These are phyloP conservation scores for Kwoniella sp. DNA, from an alignment of 768 basidiomycete species.

Conservation along the genomic window DNA sequence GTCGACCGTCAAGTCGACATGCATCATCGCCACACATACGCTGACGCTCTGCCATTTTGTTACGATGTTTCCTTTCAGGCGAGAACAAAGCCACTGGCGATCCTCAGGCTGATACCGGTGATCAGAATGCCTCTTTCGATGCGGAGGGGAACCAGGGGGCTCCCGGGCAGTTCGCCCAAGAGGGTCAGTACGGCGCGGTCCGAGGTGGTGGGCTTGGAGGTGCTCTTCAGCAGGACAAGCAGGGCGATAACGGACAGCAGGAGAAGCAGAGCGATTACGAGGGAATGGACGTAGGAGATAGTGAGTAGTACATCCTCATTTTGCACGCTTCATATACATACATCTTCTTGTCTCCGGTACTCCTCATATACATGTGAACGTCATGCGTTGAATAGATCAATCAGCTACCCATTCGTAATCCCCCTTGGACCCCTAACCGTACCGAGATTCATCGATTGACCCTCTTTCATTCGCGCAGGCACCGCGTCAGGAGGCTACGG, in stretches of 20 bases:
- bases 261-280: slow-evolving; percentile 24
- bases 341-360: too few species aligned
- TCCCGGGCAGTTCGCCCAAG: slow-evolving; percentile 32
- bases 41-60: not conserved
- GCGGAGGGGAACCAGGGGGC: slow-evolving; percentile 29
- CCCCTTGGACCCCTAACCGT: too few species aligned
- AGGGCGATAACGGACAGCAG: not conserved
- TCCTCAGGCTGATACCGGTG: slow-evolving; percentile 11
- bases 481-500: slow-evolving; percentile 47
- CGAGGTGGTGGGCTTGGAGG: slow-evolving; percentile 31
- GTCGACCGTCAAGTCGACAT: too few species aligned
- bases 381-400: too few species aligned
- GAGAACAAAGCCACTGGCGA: slow-evolving; percentile 21
- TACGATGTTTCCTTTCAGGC: not conserved
- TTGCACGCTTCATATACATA: too few species aligned
- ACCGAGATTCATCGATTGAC: too few species aligned
- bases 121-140: slow-evolving; percentile 21
- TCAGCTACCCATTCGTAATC: too few species aligned
- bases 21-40: not conserved
- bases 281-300: slow-evolving; percentile 15
- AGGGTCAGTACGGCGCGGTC: slow-evolving; percentile 37
- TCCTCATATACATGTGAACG: not conserved
- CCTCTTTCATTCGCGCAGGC: too few species aligned
- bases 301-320: slow-evolving; percentile 8
- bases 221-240: slow-evolving; percentile 9